Conservation (phyloP, 345 rosid species). For the Melaleuca quinquenervia region DNA sequence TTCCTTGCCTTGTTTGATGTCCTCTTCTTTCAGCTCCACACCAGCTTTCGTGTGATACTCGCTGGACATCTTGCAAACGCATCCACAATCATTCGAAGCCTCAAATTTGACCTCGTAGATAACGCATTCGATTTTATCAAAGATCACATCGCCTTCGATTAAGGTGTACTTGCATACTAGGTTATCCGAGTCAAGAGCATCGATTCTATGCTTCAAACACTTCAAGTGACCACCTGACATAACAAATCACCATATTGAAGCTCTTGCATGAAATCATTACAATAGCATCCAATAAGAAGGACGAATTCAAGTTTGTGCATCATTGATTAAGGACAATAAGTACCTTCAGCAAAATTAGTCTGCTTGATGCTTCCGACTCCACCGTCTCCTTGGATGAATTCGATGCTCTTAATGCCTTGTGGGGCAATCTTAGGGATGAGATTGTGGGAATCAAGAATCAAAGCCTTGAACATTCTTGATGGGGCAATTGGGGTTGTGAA, state of each 20-base stretch:
- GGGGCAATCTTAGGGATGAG: slow-evolving; percentile 12
- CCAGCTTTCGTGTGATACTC: neutral
- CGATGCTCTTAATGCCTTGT: slow-evolving; percentile 6
- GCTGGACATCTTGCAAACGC: slow-evolving; percentile 1
- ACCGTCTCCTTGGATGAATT: slow-evolving; percentile 21
- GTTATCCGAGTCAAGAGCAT: neutral
- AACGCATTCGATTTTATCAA: neutral
- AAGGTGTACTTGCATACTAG: neutral
- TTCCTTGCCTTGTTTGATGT: slow-evolving; percentile 1
- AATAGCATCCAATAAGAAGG: too few relatives aligned
- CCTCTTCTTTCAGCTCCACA: neutral
- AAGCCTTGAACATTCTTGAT: neutral
- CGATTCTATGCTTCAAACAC: neutral
- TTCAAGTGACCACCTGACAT: neutral
- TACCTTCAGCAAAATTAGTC: slow-evolving; percentile 9
- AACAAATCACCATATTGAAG: neutral
- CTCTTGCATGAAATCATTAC: too few relatives aligned
- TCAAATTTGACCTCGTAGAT: neutral
- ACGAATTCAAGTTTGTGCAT: too few relatives aligned
- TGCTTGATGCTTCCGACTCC: slow-evolving; percentile 22
- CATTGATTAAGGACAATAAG: too few relatives aligned
- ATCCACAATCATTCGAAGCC: neutral
- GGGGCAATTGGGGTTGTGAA: neutral
- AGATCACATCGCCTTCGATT: neutral
- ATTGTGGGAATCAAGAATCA: neutral